These are phyloP conservation scores for Cyclospora cayetanensis DNA, from an alignment of 169 alveolate genomes.

Conservation along the genomic window DNA sequence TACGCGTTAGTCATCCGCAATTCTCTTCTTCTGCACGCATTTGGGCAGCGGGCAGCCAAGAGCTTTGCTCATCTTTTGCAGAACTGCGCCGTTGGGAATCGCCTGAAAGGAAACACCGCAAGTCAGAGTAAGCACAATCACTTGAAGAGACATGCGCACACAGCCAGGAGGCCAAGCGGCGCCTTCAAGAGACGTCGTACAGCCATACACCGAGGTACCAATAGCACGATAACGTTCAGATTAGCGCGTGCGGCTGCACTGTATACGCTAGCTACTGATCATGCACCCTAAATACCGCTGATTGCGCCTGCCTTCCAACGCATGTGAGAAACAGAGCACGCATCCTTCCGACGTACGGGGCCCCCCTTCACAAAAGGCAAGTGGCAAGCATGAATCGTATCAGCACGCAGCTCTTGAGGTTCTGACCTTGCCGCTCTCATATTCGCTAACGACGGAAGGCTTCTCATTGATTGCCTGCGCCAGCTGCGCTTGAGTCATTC, in stretches of 20 bases:
- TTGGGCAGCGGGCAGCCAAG: slow-evolving; percentile 74
- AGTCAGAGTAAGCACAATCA: neutral
- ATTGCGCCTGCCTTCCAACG: neutral
- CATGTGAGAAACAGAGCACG: too few species aligned
- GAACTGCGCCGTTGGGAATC: slow-evolving; percentile 77
- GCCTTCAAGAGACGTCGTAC: too few species aligned
- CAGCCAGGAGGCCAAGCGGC: too few species aligned
- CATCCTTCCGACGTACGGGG: neutral
- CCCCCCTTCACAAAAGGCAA: too few species aligned
- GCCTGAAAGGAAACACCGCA: slow-evolving; percentile 67
- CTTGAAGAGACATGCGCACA: neutral
- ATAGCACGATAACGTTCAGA: too few species aligned
- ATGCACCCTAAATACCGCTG: neutral
- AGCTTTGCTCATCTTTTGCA: slow-evolving; percentile 75
- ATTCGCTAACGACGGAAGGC: slow-evolving; percentile 76
- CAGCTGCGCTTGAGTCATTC: slow-evolving; percentile 77
- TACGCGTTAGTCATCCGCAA: neutral
- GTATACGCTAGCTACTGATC: too few species aligned
- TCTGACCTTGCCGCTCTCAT: slow-evolving; percentile 75
- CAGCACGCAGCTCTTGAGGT: neutral
- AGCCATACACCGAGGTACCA: too few species aligned
- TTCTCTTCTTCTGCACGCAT: slow-evolving; percentile 65
- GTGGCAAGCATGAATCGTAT: too few species aligned
- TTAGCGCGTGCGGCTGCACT: too few species aligned
- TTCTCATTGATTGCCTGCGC: slow-evolving; percentile 81